A percentile compares a stretch with the other conserved stretches of the same genome.
Evolutionary conservation across 305 asterid species (phyloP).

Genomic region (Salvia sclarea): DNA sequence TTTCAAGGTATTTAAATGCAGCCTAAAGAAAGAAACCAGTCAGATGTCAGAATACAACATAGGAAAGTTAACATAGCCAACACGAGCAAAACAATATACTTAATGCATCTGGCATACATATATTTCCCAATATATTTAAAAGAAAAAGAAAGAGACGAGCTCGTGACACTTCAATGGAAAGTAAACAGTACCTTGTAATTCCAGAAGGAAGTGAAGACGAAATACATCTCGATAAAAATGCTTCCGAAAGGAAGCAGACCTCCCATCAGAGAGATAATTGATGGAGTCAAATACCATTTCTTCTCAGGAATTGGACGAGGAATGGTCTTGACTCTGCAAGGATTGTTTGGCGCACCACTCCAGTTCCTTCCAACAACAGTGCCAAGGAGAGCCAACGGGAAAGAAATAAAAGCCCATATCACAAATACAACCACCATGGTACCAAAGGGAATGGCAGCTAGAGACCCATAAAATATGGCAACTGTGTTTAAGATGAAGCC

Average conservation of each 20-base stretch:
- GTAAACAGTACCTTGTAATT: slow-evolving; percentile 56
- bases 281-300: slow-evolving; percentile 72
- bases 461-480: slow-evolving; percentile 65
- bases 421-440: slow-evolving; percentile 65
- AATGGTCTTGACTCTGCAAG: slow-evolving; percentile 71
- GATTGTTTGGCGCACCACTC: slow-evolving; percentile 75
- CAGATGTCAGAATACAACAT: neutral
- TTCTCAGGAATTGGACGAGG: slow-evolving; percentile 87
- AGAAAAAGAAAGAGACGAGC: neutral
- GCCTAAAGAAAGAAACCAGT: neutral
- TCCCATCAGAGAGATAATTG: slow-evolving; percentile 65
- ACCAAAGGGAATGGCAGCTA: slow-evolving; percentile 67
- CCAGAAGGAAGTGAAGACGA: slow-evolving; percentile 76
- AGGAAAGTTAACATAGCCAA: neutral
- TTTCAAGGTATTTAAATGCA: neutral
- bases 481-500: slow-evolving; percentile 57
- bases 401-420: slow-evolving; percentile 68
- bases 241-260: slow-evolving; percentile 73
- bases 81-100: neutral
- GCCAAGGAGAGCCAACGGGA: slow-evolving; percentile 68
- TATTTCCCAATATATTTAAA: neutral
- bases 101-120: neutral
- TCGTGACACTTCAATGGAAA: neutral
- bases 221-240: slow-evolving; percentile 70
- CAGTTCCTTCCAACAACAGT: slow-evolving; percentile 72